These are phyloP conservation scores for Eucalyptus pauciflora DNA, from an alignment of 345 rosid species.

Conservation along the genomic window DNA sequence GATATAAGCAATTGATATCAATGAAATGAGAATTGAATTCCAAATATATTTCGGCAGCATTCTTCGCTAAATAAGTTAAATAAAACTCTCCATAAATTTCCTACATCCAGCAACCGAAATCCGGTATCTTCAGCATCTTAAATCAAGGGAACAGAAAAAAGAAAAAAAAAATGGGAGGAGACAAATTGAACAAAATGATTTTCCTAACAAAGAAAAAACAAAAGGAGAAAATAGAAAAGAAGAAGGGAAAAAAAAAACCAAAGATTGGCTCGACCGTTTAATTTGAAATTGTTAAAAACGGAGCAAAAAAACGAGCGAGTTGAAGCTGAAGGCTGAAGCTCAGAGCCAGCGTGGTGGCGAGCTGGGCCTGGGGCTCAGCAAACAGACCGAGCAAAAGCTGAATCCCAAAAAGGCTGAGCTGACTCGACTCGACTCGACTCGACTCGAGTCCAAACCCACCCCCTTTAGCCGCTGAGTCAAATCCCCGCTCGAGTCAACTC, in stretches of 20 bases:
- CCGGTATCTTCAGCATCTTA: fast-evolving
- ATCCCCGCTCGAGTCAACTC: background rate
- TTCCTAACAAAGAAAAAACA: background rate
- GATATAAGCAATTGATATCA: background rate
- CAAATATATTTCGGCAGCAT: fast-evolving
- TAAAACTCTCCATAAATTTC: background rate
- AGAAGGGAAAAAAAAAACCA: fast-evolving
- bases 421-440: background rate
- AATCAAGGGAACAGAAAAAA: fast-evolving
- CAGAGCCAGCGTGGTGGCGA: background rate
- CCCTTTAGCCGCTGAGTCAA: background rate
- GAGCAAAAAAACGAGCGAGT: background rate
- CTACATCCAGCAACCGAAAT: fast-evolving
- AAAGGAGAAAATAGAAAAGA: no score
- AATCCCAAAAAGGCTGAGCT: no score
- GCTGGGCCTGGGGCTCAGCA: background rate
- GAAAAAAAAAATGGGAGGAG: fast-evolving
- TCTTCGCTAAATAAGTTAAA: background rate
- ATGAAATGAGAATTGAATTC: background rate
- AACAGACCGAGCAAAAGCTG: background rate
- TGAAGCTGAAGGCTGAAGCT: background rate
- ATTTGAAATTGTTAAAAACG: background rate
- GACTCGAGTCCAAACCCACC: background rate
- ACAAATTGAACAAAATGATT: background rate
- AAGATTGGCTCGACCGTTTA: background rate